Percentiles rank a stretch among this genome's conserved stretches.
Conservation (phyloP, 805 yeast species). For the Lipomyces anomalus region DNA sequence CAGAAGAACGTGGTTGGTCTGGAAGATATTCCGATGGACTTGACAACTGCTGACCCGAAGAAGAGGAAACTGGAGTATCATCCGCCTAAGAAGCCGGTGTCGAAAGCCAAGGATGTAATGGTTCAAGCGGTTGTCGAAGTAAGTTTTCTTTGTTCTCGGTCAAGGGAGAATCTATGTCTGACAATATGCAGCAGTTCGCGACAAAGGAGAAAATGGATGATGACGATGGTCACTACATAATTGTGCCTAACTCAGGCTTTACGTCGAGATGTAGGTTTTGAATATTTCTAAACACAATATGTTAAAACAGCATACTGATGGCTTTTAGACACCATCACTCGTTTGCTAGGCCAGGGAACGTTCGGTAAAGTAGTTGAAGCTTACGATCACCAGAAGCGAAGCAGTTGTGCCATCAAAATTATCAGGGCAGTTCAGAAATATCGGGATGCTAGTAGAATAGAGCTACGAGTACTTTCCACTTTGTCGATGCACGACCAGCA, state of each 20-base stretch:
- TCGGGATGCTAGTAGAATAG: constrained; percentile 92
- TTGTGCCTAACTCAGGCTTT: constrained; percentile 33
- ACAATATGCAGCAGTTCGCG: background rate
- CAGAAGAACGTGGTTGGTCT: too few species aligned
- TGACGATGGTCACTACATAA: constrained; percentile 36
- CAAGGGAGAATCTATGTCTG: too few species aligned
- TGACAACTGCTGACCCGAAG: constrained; percentile 1
- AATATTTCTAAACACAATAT: too few species aligned
- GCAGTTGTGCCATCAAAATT: constrained; percentile 81
- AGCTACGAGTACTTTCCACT: constrained; percentile 73
- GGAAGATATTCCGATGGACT: background rate
- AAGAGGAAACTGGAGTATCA: constrained; percentile 11
- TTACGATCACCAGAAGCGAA: constrained; percentile 55
- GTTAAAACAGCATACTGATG: constrained; percentile 47
- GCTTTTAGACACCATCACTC: constrained; percentile 57
- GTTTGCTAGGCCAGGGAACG: constrained; percentile 83
- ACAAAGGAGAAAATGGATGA: constrained; percentile 27
- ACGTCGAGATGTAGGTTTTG: constrained; percentile 24
- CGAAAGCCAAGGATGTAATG: constrained; percentile 29
- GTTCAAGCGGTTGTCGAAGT: constrained; percentile 28
- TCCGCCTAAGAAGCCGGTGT: constrained; percentile 22
- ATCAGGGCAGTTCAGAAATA: constrained; percentile 90
- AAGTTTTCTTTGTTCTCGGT: constrained; percentile 1
- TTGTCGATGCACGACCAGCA: constrained; percentile 64
- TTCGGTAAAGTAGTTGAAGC: constrained; percentile 87